Percentiles rank a stretch among this genome's conserved stretches.
These are phyloP conservation scores for Nannochloris sp. DNA, from an alignment of 139 green algal genomes.

Conservation along the genomic window DNA sequence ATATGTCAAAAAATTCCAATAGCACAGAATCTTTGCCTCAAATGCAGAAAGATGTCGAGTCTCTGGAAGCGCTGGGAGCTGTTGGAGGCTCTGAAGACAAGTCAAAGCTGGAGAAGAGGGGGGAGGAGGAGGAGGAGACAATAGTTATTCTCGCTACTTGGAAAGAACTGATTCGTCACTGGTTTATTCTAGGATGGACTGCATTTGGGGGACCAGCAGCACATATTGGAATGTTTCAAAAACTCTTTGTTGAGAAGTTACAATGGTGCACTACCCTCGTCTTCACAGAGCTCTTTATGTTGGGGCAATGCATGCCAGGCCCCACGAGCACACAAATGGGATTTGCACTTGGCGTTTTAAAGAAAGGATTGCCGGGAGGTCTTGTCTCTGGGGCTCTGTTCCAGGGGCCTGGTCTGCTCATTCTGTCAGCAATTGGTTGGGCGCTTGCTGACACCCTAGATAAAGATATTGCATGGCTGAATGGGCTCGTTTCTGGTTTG, in stretches of 20 bases:
- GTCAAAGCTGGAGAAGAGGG: neutral
- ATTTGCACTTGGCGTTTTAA: constrained; percentile 36
- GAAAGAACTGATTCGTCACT: constrained; percentile 15
- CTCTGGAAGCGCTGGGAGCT: neutral
- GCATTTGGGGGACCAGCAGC: constrained; percentile 70
- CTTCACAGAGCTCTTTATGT: constrained; percentile 83
- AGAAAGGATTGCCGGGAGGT: constrained; percentile 66
- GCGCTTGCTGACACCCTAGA: constrained; percentile 48
- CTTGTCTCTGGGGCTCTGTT: constrained; percentile 74
- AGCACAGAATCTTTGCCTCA: too few species aligned
- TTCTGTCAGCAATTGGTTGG: constrained; percentile 70
- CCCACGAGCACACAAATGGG: constrained; percentile 71
- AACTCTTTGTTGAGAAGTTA: constrained; percentile 65
- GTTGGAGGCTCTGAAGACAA: neutral
- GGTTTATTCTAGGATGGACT: constrained; percentile 61
- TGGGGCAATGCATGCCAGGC: constrained; percentile 81
- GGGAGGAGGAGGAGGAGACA: neutral
- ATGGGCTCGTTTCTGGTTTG: constrained; percentile 36
- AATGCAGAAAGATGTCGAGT: too few species aligned
- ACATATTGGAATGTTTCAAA: constrained; percentile 49
- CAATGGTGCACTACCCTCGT: constrained; percentile 64
- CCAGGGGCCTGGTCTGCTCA: constrained; percentile 76
- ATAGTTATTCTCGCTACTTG: constrained; percentile 8
- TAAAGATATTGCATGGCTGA: constrained; percentile 38
- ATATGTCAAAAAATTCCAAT: too few species aligned